Evolutionary conservation across 129 eudicot species (phyloP), one percentile per base, ranked within the genome.

Genomic region (Logfia minima): DNA sequence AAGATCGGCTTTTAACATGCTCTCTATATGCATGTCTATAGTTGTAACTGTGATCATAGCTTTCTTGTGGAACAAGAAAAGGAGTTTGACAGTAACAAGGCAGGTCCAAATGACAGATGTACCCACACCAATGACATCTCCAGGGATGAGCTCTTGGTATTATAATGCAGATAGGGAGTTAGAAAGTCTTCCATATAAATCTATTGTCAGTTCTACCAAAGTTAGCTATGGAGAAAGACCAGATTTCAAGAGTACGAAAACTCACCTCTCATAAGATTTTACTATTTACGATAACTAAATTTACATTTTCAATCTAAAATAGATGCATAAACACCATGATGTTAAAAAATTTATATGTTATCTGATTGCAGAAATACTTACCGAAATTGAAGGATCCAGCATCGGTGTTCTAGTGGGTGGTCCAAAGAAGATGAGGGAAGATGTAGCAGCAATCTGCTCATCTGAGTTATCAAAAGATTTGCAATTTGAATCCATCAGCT

Each of bases 371-470:
- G 97, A 63, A 48, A 70, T 88, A 68, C 74, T 88, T 19, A 22
- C 5, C 17, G 86, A 86, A 34, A 66, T 74, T 21, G 84, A 85
- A 48, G 93, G 82, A 37, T 58, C 84, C 13, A 75, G 78, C 77
- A 78, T 91, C 31, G 90, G 97, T 48, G 92, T 85, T 53, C 67
- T 91, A 18, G 94, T 67, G 34, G 81, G 92, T 37, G 92, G 95
- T 16, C 90, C 97, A 11, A 58, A 83, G 84, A 83, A 34, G 80
- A 85, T 91, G 93, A 87, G 86, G 66, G 85, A 84, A 73, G 87
- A 85, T 9, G 86, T 88, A 7, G 97, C 95, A 70, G 80, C 87
- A 34, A 87, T 91, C 14, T 91, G 97, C 66, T 72, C 88, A 70
- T 87, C 90, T 63, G 80, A 72, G 62, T 53, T 75, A 68, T 76